Percentiles rank a stretch among this genome's conserved stretches.
Evolutionary conservation across 2,329 filamentous ascomycete genomes (phyloP).

Genomic region (Colletotrichum costaricense): DNA sequence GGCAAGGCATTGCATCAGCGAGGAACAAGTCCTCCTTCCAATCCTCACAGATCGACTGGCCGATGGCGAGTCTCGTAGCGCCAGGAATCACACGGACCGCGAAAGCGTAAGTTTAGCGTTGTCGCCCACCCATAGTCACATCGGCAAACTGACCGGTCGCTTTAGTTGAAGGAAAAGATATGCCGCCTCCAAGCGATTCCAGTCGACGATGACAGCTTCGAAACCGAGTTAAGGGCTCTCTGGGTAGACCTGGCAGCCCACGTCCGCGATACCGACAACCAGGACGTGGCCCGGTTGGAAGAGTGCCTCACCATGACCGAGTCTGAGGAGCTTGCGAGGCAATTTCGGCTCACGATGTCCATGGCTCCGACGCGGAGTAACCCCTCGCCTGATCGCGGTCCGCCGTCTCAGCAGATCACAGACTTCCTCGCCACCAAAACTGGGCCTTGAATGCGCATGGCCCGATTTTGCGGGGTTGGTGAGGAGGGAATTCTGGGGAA

Average conservation of each 20-base stretch:
- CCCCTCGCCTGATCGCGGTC: background rate
- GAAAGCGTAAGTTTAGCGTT: background rate
- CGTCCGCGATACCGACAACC: slow-evolving; percentile 22
- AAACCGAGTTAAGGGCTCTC: slow-evolving; percentile 11
- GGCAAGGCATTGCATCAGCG: slow-evolving; percentile 31
- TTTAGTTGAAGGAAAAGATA: slow-evolving; percentile 28
- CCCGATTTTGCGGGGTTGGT: background rate
- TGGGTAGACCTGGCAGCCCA: slow-evolving; percentile 26
- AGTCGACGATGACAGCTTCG: slow-evolving; percentile 14
- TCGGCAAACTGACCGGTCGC: background rate
- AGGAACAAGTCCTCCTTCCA: slow-evolving; percentile 26
- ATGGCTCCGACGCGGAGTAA: slow-evolving; percentile 28
- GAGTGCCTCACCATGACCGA: slow-evolving; percentile 26
- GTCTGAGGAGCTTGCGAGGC: slow-evolving; percentile 16
- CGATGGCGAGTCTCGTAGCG: slow-evolving; percentile 20
- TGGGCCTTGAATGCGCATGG: background rate
- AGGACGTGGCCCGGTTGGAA: slow-evolving; percentile 26
- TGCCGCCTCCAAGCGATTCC: slow-evolving; percentile 11
- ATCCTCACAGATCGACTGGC: slow-evolving; percentile 5
- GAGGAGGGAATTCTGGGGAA: background rate
- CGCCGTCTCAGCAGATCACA: slow-evolving; percentile 22
- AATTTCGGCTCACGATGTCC: slow-evolving; percentile 21
- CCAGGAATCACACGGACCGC: slow-evolving; percentile 11
- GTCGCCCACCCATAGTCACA: fast-evolving
- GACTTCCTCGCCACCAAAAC: slow-evolving; percentile 27